Conservation (phyloP, 2,329 filamentous ascomycete genomes). For the Neodidymelliopsis sp. region DNA sequence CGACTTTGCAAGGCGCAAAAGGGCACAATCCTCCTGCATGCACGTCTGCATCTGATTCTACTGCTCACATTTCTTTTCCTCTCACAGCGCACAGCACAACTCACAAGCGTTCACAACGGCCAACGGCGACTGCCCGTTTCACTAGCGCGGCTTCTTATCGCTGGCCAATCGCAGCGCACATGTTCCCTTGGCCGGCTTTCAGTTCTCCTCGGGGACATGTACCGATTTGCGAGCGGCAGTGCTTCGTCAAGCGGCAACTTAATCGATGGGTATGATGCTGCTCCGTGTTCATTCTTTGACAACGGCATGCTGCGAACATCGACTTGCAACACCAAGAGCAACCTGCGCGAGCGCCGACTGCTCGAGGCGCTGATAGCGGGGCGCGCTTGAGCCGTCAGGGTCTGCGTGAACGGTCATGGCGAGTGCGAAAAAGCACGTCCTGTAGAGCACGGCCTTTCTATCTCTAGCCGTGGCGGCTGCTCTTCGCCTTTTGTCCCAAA, state of each 20-base stretch:
- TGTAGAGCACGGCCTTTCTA: constrained; percentile 7
- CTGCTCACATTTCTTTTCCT: background rate
- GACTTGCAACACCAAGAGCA: background rate
- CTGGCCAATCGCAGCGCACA: constrained; percentile 31
- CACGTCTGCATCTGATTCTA: background rate
- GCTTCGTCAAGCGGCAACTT: constrained; percentile 4
- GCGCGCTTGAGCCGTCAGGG: constrained; percentile 8
- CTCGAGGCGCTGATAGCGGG: background rate
- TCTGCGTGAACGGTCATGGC: constrained; percentile 6
- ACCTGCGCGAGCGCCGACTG: background rate
- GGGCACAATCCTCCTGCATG: background rate
- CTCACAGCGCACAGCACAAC: background rate
- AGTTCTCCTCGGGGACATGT: constrained; percentile 18
- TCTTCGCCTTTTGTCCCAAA: constrained; percentile 8
- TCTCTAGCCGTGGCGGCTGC: constrained; percentile 1
- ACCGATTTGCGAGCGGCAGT: constrained; percentile 18
- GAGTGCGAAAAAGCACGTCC: too few species aligned
- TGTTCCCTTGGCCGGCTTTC: constrained; percentile 8
- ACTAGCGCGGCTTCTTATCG: constrained; percentile 30
- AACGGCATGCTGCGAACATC: constrained; percentile 4
- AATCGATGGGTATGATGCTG: constrained; percentile 2
- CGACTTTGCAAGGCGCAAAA: background rate
- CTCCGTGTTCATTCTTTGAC: constrained; percentile 1
- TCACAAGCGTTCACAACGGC: constrained; percentile 2
- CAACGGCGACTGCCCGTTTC: constrained; percentile 11